phyloP scores from a whole-genome alignment of 441 rosid species.

The Populus hybrid region DNA sequence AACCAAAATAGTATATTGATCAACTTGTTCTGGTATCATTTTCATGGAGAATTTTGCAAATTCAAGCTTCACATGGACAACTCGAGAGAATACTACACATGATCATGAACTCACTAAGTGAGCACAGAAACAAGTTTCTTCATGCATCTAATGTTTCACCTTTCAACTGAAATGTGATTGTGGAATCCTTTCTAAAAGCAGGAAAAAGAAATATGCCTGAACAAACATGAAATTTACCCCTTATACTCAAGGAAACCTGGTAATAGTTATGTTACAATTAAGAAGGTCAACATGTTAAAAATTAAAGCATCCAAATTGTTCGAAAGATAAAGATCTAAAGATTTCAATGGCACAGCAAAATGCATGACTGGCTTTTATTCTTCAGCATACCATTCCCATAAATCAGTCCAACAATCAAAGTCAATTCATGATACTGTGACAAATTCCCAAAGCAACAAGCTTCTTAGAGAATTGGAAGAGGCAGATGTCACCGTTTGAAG shows the following conservation, averaged over 20 bases:
- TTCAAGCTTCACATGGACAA: neutral
- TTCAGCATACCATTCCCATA: neutral
- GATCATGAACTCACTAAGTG: neutral
- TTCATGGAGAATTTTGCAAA: neutral
- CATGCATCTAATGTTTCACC: neutral
- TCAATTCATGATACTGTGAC: neutral
- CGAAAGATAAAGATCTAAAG: neutral
- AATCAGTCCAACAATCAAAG: neutral
- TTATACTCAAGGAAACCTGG: no score
- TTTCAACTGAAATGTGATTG: neutral
- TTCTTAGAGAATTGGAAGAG: neutral
- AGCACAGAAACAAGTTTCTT: constrained; percentile 1
- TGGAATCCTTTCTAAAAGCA: no score
- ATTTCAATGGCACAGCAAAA: neutral
- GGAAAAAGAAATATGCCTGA: neutral
- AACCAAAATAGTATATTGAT: neutral
- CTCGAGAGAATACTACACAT: neutral
- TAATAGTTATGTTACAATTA: no score
- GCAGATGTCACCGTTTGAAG: neutral
- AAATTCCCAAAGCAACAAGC: neutral
- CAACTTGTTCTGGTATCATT: neutral
- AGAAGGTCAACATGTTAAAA: no score
- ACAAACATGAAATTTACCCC: neutral
- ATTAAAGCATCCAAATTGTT: neutral
- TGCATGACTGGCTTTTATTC: neutral